Base-by-base conservation (phyloP, 1,284 basidiomycete species). In the Fomitopsis palustris region DNA sequence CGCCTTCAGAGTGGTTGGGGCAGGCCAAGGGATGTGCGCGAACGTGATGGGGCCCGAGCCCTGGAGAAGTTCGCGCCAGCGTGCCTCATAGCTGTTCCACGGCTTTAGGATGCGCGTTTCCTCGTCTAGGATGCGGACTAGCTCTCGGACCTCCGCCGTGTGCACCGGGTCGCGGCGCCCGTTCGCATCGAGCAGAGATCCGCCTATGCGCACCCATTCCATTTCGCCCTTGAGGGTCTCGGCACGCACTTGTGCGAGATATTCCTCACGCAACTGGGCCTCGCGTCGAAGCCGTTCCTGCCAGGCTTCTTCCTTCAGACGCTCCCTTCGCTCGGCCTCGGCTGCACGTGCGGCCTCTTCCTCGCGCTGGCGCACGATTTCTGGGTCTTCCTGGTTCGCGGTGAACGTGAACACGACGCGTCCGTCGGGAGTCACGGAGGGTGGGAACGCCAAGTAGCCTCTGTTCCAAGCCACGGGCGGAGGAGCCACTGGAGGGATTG, bases 21-120 rank as follows among this genome's bases (percentile, higher is more conserved):
- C 70, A 0, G 86, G 86, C 87, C 86, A 88, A 2, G 86, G 85
- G 42, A 88, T 79, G 62, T 85, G 81, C 62, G 58, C 61, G 83
- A 88, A 64, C 27, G 60, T 29, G 7, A 74, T 62, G 2, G 62
- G 62, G 16, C 39, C 31, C 56, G 37, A 60, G 59, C 66, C 70
- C 7, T 66, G 62, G 35, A 72, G 61, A 2, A 83, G 62, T 1
- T 61, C 61, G 29, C 70, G 72, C 84, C 84, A 86, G 12, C 74
- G 70, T 16, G 63, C 54, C 63, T 86, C 83, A 63, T 86, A 85
- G 9, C 58, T 65, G 16, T 77, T 70, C 86, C 86, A 86, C 43
- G 73, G 70, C 39, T 69, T 69, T 37, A 68, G 60, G 47, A 79
- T 66, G 31, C 56, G 60, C 39, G 68, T 68, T 63, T 81, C 79